A percentile compares a stretch with the other conserved stretches of the same genome.
These are phyloP conservation scores for Bondarzewia mesenterica DNA, from an alignment of 1,284 basidiomycete genomes.

Conservation along the genomic window DNA sequence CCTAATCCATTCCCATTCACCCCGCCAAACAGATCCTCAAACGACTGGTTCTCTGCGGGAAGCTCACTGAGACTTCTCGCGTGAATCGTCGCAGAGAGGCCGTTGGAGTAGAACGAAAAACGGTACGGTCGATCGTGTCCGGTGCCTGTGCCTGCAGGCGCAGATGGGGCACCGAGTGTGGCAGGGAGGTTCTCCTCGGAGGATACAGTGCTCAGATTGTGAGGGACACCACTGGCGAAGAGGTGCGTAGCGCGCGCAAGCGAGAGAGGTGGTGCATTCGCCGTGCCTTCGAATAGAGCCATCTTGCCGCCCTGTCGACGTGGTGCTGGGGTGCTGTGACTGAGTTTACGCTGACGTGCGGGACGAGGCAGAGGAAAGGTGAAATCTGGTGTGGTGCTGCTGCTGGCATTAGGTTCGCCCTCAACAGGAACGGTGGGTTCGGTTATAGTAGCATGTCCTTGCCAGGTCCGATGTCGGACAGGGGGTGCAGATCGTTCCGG, in stretches of 20 bases:
- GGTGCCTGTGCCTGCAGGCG: not conserved
- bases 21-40: slow-evolving; percentile 83
- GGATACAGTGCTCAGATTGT: slow-evolving; percentile 24
- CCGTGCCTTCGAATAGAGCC: slow-evolving; percentile 77
- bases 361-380: slow-evolving; percentile 26
- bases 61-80: slow-evolving; percentile 89
- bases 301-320: slow-evolving; percentile 75
- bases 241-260: slow-evolving; percentile 14
- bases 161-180: not conserved
- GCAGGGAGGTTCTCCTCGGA: slow-evolving; percentile 23
- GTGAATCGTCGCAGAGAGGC: slow-evolving; percentile 89
- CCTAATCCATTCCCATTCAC: slow-evolving; percentile 11
- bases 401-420: not conserved
- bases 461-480: slow-evolving; percentile 9
- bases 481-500: slow-evolving; percentile 12
- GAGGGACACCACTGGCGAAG: slow-evolving; percentile 12
- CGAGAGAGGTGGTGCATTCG: slow-evolving; percentile 18
- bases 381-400: slow-evolving; percentile 11
- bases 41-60: slow-evolving; percentile 89
- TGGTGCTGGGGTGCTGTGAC: slow-evolving; percentile 65
- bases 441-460: not conserved
- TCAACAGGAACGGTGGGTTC: not conserved
- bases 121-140: slow-evolving; percentile 90
- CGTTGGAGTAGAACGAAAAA: slow-evolving; percentile 98
- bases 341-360: slow-evolving; percentile 73